Evolutionary conservation across 441 rosid species (phyloP).

Genomic region (Oxalis stricta): DNA sequence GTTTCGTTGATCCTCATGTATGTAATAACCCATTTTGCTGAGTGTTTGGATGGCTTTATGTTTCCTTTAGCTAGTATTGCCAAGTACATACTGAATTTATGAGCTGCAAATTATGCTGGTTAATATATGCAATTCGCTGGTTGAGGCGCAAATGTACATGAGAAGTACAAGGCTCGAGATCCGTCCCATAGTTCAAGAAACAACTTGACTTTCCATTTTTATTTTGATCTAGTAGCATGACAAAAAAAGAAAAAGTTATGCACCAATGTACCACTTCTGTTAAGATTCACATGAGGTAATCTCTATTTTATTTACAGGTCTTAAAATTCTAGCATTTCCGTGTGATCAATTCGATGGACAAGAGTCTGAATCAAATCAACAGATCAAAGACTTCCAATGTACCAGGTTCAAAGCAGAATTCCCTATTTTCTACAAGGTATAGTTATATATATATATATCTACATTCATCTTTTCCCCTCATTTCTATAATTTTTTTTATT

Average conservation of each 20-base stretch:
- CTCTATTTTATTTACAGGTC: conserved; percentile 28
- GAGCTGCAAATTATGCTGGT: no score
- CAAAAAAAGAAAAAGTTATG: neutral
- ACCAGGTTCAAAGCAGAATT: conserved; percentile 68
- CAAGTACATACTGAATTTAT: no score
- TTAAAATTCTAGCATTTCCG: conserved; percentile 67
- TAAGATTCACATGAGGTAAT: no score
- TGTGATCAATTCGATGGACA: conserved; percentile 70
- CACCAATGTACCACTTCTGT: neutral
- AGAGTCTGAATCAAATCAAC: conserved; percentile 58
- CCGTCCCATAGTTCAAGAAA: conserved; percentile 2
- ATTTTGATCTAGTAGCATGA: no score
- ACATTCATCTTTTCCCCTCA: neutral
- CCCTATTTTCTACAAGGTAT: conserved; percentile 62
- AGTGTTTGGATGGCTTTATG: no score
- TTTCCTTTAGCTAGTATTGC: no score
- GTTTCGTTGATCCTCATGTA: no score
- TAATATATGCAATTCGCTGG: no score
- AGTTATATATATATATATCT: no score
- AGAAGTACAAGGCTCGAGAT: conserved; percentile 59
- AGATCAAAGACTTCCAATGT: conserved; percentile 57
- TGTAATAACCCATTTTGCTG: no score
- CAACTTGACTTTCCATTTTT: neutral
- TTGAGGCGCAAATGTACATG: no score
- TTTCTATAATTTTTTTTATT: neutral